These are phyloP conservation scores for Cornus controversa DNA, from an alignment of 148 eudicot species.

Conservation along the genomic window DNA sequence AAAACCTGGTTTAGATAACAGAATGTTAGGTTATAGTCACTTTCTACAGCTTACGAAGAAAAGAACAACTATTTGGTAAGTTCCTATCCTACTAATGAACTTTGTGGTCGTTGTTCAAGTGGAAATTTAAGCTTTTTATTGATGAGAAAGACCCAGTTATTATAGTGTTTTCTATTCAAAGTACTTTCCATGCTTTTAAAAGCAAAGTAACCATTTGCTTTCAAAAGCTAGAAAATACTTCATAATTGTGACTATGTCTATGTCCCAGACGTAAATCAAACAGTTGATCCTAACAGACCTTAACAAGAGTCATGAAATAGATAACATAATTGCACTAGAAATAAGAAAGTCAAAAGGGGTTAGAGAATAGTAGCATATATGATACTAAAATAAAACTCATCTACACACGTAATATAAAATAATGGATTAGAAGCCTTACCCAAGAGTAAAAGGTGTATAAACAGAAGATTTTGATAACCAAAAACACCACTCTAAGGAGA, in stretches of 20 bases:
- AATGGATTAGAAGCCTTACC: slow-evolving; percentile 26
- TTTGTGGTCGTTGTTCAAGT: background rate
- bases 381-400: too few relatives aligned
- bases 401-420: too few relatives aligned
- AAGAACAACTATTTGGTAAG: too few relatives aligned
- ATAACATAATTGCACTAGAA: background rate
- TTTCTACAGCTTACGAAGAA: background rate
- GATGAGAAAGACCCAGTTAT: too few relatives aligned
- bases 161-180: too few relatives aligned
- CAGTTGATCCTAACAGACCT: too few relatives aligned
- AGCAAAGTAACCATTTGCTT: too few relatives aligned
- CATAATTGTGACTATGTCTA: background rate
- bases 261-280: background rate
- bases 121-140: too few relatives aligned
- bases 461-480: slow-evolving; percentile 39
- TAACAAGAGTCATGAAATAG: background rate
- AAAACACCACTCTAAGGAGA: slow-evolving; percentile 41
- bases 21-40: background rate
- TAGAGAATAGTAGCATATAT: background rate
- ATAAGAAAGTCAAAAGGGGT: background rate
- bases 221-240: background rate
- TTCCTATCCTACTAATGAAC: too few relatives aligned
- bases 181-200: too few relatives aligned
- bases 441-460: slow-evolving; percentile 37
- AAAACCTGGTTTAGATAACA: background rate